Conservation (phyloP, 1,284 basidiomycete genomes). For the Blastosporella zonata region DNA sequence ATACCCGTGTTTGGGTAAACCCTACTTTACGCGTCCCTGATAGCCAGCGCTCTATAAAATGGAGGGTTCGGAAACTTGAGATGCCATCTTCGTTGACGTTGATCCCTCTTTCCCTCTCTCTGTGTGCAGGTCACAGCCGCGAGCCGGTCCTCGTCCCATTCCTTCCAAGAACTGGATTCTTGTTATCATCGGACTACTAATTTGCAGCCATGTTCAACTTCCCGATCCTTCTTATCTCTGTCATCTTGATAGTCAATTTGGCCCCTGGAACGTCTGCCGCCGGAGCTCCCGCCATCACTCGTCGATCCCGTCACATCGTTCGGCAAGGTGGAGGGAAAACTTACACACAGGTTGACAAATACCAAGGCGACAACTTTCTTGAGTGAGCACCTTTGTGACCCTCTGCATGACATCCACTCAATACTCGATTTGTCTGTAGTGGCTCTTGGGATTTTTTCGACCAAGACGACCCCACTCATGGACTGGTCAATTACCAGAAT, state of each 20-base stretch:
- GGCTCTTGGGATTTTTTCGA: constrained; percentile 57
- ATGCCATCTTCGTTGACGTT: constrained; percentile 15
- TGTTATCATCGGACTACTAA: background rate
- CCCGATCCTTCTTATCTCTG: background rate
- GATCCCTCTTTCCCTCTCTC: constrained; percentile 10
- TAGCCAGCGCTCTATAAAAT: too few relatives aligned
- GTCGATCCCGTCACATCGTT: background rate
- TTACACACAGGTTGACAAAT: constrained; percentile 31
- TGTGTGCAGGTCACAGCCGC: constrained; percentile 17
- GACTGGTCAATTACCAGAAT: constrained; percentile 54
- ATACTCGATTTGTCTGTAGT: constrained; percentile 22
- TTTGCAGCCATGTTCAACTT: constrained; percentile 1
- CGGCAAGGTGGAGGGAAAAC: constrained; percentile 11
- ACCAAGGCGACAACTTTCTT: constrained; percentile 34
- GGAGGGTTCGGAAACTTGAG: background rate
- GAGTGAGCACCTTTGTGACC: constrained; percentile 24
- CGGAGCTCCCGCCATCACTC: background rate
- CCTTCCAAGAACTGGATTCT: constrained; percentile 17
- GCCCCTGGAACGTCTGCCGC: background rate
- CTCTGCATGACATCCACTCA: constrained; percentile 21
- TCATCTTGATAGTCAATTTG: background rate
- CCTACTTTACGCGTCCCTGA: too few relatives aligned
- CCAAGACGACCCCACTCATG: constrained; percentile 62
- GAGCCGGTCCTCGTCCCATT: constrained; percentile 15
- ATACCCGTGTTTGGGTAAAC: background rate